Percentiles rank a stretch among this genome's conserved stretches.
Evolutionary conservation across 306 rosid species (phyloP).

Genomic region (Gleditsia sinensis): DNA sequence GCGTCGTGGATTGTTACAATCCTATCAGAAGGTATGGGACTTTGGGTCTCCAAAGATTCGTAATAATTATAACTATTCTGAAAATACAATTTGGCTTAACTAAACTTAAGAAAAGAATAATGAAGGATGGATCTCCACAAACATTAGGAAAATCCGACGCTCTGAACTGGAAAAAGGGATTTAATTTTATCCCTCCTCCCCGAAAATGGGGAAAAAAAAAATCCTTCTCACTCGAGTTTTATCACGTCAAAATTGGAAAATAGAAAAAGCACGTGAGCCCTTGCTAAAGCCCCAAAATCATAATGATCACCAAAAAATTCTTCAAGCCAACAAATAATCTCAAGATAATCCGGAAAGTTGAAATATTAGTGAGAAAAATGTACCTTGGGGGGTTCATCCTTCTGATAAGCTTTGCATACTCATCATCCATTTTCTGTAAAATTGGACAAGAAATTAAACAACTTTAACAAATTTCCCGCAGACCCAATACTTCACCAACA

Average conservation of each 20-base stretch:
- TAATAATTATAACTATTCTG: not conserved
- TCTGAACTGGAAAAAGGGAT: not conserved
- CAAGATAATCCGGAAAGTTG: no score
- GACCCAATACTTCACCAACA: not conserved
- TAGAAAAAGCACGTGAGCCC: no score
- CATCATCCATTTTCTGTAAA: conserved; percentile 51
- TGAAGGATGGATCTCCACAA: not conserved
- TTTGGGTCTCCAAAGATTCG: no score
- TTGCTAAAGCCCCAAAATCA: no score
- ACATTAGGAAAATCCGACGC: not conserved
- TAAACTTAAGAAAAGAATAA: conserved; percentile 13
- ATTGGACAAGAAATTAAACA: not conserved
- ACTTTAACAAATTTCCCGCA: not conserved
- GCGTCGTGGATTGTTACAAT: no score
- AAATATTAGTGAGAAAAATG: not conserved
- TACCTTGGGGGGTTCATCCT: conserved; percentile 72
- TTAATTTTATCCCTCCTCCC: not conserved
- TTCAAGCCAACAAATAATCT: no score
- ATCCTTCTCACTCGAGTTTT: not conserved
- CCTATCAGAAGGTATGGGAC: no score
- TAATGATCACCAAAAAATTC: no score
- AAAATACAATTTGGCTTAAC: not conserved
- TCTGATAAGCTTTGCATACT: conserved; percentile 62
- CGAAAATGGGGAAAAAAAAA: not conserved
- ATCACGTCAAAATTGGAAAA: conserved; percentile 1